Evolutionary conservation across 2,329 filamentous ascomycete genomes (phyloP).

Genomic region (Coleophoma cylindrospora): DNA sequence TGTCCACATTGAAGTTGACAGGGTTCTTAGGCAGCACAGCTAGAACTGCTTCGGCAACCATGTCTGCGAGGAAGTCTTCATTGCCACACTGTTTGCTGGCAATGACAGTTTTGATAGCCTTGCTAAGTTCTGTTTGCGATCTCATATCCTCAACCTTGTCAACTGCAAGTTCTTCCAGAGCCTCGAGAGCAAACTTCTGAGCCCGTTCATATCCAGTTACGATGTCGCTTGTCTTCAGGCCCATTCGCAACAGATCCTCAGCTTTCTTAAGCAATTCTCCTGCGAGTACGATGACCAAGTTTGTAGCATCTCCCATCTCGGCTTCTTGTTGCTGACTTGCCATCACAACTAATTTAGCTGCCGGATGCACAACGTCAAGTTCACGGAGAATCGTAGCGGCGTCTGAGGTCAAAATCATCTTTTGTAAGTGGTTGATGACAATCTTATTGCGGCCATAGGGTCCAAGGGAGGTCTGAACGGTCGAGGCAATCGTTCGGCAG

Average conservation of each 20-base stretch:
- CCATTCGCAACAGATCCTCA: slow-evolving; percentile 93
- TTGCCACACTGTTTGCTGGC: slow-evolving; percentile 94
- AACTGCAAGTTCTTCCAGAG: slow-evolving; percentile 81
- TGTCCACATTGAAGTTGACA: slow-evolving; percentile 96
- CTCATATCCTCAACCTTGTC: slow-evolving; percentile 86
- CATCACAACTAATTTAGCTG: slow-evolving; percentile 97
- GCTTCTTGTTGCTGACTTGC: slow-evolving; percentile 97
- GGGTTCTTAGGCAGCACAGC: slow-evolving; percentile 95
- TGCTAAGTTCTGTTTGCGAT: slow-evolving; percentile 78
- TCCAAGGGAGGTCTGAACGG: slow-evolving; percentile 93
- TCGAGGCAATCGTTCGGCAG: slow-evolving; percentile 91
- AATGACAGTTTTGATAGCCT: slow-evolving; percentile 92
- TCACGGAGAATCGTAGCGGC: slow-evolving; percentile 96
- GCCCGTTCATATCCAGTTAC: slow-evolving; percentile 94
- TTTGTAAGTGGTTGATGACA: slow-evolving; percentile 98
- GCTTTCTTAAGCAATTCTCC: slow-evolving; percentile 96
- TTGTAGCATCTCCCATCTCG: slow-evolving; percentile 98
- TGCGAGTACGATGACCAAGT: slow-evolving; percentile 91
- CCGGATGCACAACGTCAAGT: slow-evolving; percentile 96
- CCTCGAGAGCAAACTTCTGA: slow-evolving; percentile 79
- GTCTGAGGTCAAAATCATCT: slow-evolving; percentile 98
- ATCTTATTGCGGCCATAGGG: slow-evolving; percentile 99
- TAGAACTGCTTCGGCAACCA: slow-evolving; percentile 82
- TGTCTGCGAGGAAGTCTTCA: slow-evolving; percentile 79
- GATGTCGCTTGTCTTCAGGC: slow-evolving; percentile 97